phyloP scores from a whole-genome alignment of 176 grass and related monocot genomes.

The Juncus effusus region DNA sequence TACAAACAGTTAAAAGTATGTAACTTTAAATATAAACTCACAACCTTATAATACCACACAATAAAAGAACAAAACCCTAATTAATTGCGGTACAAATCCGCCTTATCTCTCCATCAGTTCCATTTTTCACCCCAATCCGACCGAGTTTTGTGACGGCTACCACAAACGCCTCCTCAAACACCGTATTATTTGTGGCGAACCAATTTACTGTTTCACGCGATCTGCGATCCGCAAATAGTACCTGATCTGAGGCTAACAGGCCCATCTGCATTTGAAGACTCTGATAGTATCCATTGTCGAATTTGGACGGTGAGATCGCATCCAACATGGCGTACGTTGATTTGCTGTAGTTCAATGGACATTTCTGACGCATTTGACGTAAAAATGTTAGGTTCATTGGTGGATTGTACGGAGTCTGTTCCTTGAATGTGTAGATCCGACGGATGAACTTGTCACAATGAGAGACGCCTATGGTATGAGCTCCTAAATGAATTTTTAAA shows the following conservation, averaged over 20 bases:
- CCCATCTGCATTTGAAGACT: constrained; percentile 71
- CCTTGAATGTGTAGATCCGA: constrained; percentile 72
- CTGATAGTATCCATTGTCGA: constrained; percentile 85
- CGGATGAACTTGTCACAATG: constrained; percentile 86
- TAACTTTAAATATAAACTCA: no score
- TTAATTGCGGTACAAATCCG: constrained; percentile 65
- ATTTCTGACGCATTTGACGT: constrained; percentile 48
- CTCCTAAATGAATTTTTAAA: constrained; percentile 29
- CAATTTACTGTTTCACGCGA: constrained; percentile 55
- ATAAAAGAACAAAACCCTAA: constrained; percentile 8
- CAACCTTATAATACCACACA: no score
- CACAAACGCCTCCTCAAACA: constrained; percentile 55
- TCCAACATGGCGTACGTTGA: constrained; percentile 49
- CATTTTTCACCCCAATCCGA: constrained; percentile 54
- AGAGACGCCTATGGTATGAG: constrained; percentile 71
- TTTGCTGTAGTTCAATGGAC: constrained; percentile 46
- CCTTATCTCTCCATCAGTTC: constrained; percentile 51
- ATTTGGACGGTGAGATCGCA: constrained; percentile 39
- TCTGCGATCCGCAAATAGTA: constrained; percentile 61
- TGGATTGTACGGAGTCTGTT: constrained; percentile 48
- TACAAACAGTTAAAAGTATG: no score
- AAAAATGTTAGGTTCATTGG: constrained; percentile 71
- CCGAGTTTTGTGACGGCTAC: constrained; percentile 64
- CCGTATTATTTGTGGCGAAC: constrained; percentile 66
- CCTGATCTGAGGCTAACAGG: constrained; percentile 69